phyloP scores from a whole-genome alignment of 805 yeast genomes.

The Jamesozyma hellenica region DNA sequence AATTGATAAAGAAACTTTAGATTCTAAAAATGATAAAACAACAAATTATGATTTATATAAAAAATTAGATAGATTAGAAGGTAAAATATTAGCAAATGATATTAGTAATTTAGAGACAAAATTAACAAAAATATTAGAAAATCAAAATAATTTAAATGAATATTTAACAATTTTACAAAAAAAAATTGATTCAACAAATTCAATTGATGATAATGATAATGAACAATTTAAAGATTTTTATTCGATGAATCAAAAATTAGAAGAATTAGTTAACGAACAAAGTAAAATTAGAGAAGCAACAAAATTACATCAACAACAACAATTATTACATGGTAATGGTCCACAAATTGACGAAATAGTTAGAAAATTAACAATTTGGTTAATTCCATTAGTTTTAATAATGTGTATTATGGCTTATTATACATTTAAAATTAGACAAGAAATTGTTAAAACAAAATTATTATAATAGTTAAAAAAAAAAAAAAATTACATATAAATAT shows the following conservation, averaged over 20 bases:
- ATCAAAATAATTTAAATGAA: conserved; percentile 18
- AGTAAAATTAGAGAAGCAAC: conserved; percentile 21
- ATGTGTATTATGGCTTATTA: conserved; percentile 30
- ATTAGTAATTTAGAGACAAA: conserved; percentile 20
- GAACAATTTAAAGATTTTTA: conserved; percentile 23
- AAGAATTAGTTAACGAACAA: conserved; percentile 23
- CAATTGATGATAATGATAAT: conserved; percentile 1
- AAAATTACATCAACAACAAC: conserved; percentile 5
- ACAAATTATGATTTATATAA: conserved; percentile 21
- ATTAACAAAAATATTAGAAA: conserved; percentile 15
- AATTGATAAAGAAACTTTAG: conserved; percentile 22
- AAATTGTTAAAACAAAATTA: conserved; percentile 28
- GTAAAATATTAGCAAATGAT: conserved; percentile 30
- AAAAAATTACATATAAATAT: background rate
- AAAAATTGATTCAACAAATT: conserved; percentile 4
- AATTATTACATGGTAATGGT: conserved; percentile 6
- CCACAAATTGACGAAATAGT: conserved; percentile 29
- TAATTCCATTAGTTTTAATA: conserved; percentile 24
- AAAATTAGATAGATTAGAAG: conserved; percentile 28
- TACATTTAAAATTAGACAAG: conserved; percentile 30
- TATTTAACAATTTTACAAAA: conserved; percentile 14
- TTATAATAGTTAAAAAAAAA: too few species aligned
- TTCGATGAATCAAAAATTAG: conserved; percentile 25
- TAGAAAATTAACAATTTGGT: conserved; percentile 25
- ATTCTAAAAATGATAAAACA: conserved; percentile 16